Percentiles rank a stretch among this genome's conserved stretches.
Evolutionary conservation across 2,329 filamentous ascomycete genomes (phyloP).

Genomic region (Xylariaceae sp.): DNA sequence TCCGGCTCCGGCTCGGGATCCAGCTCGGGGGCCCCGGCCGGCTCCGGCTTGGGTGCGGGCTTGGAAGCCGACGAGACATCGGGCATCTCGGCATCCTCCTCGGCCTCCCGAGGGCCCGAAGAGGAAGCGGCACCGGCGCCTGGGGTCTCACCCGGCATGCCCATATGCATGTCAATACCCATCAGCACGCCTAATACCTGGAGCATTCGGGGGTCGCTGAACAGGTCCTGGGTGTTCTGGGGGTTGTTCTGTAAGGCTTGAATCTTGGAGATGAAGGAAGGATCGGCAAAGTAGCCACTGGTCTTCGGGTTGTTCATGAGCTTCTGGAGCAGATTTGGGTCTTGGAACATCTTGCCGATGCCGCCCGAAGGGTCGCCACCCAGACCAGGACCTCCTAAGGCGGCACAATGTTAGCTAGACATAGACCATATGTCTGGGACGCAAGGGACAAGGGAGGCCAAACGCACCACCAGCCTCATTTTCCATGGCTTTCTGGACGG

Average conservation of each 20-base stretch:
- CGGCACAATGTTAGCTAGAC: conserved; percentile 12
- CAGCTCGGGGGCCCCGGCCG: conserved; percentile 48
- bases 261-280: conserved; percentile 87
- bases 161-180: conserved; percentile 87
- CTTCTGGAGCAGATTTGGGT: conserved; percentile 87
- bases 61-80: conserved; percentile 56
- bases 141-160: conserved; percentile 39
- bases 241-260: conserved; percentile 82
- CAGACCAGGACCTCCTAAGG: conserved; percentile 43
- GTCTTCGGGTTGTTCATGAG: conserved; percentile 96
- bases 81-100: conserved; percentile 78
- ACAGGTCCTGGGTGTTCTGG: conserved; percentile 73
- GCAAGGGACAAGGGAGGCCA: background rate
- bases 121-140: conserved; percentile 36
- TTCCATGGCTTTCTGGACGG: conserved; percentile 87
- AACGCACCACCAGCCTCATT: conserved; percentile 58
- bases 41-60: conserved; percentile 59
- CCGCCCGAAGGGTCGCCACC: conserved; percentile 71
- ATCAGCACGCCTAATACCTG: conserved; percentile 92
- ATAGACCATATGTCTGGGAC: background rate
- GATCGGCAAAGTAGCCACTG: conserved; percentile 74
- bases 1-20: conserved; percentile 68
- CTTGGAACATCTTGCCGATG: conserved; percentile 91
- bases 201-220: conserved; percentile 88
- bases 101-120: conserved; percentile 48